These are phyloP conservation scores for Collariella sp. DNA, from an alignment of 495 filamentous ascomycete species.

Conservation along the genomic window DNA sequence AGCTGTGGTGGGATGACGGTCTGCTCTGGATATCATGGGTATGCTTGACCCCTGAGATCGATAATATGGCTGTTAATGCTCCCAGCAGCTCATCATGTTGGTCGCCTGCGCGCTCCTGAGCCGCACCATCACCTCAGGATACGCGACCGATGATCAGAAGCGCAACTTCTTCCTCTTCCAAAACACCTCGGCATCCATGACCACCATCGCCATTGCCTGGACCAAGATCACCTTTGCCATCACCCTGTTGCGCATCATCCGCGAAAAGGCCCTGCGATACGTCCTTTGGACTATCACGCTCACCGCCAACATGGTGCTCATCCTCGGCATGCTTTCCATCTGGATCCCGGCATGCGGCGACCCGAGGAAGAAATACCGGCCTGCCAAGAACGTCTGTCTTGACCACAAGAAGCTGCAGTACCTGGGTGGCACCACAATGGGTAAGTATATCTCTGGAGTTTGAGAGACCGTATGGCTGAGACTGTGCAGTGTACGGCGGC, in stretches of 20 bases:
- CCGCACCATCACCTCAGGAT: conserved; percentile 9
- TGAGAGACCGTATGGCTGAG: background rate
- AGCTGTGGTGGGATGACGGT: conserved; percentile 14
- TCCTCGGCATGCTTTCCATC: conserved; percentile 15
- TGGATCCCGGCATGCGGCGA: conserved; percentile 17
- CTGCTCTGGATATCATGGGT: conserved; percentile 15
- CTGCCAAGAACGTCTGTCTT: conserved; percentile 6
- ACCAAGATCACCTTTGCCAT: conserved; percentile 19
- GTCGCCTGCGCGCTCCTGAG: conserved; percentile 10
- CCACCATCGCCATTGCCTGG: conserved; percentile 16
- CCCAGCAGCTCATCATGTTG: conserved; percentile 8
- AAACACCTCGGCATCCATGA: conserved; percentile 11
- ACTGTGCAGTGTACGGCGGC: conserved; percentile 12
- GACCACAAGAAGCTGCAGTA: conserved; percentile 3
- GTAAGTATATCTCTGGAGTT: background rate
- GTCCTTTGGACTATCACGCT: conserved; percentile 15
- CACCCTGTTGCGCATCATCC: conserved; percentile 12
- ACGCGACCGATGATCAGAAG: conserved; percentile 1
- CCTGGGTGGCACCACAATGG: conserved; percentile 14
- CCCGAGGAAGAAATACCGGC: conserved; percentile 8
- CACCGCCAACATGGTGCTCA: conserved; percentile 15
- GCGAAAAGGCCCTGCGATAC: background rate
- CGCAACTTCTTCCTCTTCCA: conserved; percentile 14
- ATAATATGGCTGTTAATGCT: background rate
- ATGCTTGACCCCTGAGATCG: background rate